Base-by-base conservation (phyloP, 306 rosid genomes). In the Fragaria vesca region DNA sequence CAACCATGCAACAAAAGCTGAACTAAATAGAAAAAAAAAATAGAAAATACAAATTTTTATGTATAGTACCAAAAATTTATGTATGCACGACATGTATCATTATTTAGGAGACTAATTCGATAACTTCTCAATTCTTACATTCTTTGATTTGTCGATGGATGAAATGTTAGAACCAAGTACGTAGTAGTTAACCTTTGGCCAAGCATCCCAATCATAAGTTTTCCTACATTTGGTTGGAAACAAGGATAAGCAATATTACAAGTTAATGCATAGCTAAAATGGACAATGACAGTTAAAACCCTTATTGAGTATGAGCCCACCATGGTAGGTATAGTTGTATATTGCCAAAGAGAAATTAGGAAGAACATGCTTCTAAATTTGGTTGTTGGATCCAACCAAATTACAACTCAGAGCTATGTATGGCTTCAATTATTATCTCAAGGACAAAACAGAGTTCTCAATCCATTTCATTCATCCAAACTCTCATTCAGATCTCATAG, bases 331-430 rank as follows among this genome's bases (percentile, higher is more conserved):
- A 75, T 34, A 63, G 67, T 62, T 79, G 55, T 17, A 24, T 72
- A 36, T 48, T 67, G 52, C 65, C 43, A 61, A 43, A 62, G 12
- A 8, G 20, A 69, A 62, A 62, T 30, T 20, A 61, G 30, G 32
- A 57, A 45, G 30, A 45, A 75, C 60, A 75, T 75, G 60, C 58
- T 62, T 75, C 34, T 75, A 32, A 42, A 30, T 62, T 30, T 45
- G 72, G 63, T 71, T 34, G 77, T 48, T 65, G 68, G 45, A 51
- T 34, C 82, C 78, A 72, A 73, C 71, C 73, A 43, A 73, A 52
- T 40, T 69, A 79, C 73, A 72, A 79, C 78, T 38, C 82, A 55
- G 73, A 78, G 36, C 50, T 72, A 50, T 15, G 51, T 24, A n/a
- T 66, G 48, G 71, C 71, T 66, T 20, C 16, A 38, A 63, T 66